phyloP scores from a whole-genome alignment of 345 rosid species.

The Lenwebbia sp. region DNA sequence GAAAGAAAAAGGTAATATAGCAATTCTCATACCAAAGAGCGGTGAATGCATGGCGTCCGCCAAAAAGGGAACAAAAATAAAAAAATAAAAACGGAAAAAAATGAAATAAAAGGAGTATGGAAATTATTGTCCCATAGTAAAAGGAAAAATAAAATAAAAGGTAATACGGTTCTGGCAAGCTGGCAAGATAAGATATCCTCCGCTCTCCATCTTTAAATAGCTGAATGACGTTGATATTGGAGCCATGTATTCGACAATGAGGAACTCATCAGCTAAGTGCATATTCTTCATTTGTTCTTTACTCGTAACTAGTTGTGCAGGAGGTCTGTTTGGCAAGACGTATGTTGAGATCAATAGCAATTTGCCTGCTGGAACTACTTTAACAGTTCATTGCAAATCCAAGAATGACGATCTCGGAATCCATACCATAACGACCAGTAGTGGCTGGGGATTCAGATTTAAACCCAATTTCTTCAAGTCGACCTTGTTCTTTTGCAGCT shows the following conservation, averaged over 20 bases:
- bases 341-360: background rate
- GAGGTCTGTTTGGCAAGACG: background rate
- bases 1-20: no score
- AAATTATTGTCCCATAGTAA: no score
- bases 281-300: background rate
- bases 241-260: background rate
- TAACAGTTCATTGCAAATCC: background rate
- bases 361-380: background rate
- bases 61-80: background rate
- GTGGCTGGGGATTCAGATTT: background rate
- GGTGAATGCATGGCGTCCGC: background rate
- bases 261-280: no score
- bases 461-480: background rate
- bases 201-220: background rate
- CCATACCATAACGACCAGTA: background rate
- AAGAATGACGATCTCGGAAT: background rate
- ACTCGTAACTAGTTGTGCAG: background rate
- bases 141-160: background rate
- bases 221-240: background rate
- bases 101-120: background rate
- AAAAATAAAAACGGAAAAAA: no score
- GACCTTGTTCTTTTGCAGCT: background rate
- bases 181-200: background rate
- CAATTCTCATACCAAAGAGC: background rate
- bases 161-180: background rate